Evolutionary conservation across 768 basidiomycete species (phyloP).

Genomic region (Leccinum sublutescens): DNA sequence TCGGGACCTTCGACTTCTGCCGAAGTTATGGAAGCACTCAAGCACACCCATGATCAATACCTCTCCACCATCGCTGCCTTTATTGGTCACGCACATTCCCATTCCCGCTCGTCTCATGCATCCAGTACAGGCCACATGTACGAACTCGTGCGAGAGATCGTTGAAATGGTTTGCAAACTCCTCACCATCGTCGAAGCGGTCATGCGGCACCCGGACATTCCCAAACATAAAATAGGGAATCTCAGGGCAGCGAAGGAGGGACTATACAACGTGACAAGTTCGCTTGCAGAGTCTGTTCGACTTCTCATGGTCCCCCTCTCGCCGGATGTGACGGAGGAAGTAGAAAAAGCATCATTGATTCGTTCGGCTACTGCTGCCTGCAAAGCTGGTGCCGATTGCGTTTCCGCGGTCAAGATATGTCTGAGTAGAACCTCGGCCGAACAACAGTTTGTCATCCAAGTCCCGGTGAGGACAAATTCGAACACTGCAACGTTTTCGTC

Average conservation of each 20-base stretch:
- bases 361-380: conserved; percentile 86
- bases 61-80: conserved; percentile 95
- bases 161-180: conserved; percentile 90
- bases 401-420: conserved; percentile 81
- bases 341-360: conserved; percentile 74
- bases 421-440: conserved; percentile 62
- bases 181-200: conserved; percentile 91
- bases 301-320: conserved; percentile 57
- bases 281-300: conserved; percentile 86
- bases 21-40: conserved; percentile 73
- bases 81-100: conserved; percentile 94
- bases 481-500: conserved; percentile 45
- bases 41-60: conserved; percentile 85
- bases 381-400: conserved; percentile 86
- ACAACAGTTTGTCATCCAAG: conserved; percentile 61
- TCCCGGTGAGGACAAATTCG: conserved; percentile 51
- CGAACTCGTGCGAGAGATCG: conserved; percentile 91
- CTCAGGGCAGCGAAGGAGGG: conserved; percentile 74
- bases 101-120: conserved; percentile 86
- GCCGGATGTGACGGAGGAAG: conserved; percentile 64
- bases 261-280: conserved; percentile 79
- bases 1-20: conserved; percentile 65
- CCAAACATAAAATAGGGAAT: conserved; percentile 57
- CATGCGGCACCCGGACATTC: conserved; percentile 70
- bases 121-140: conserved; percentile 92